These are phyloP conservation scores for Boletus fagicola DNA, from an alignment of 768 basidiomycete genomes.

Conservation along the genomic window DNA sequence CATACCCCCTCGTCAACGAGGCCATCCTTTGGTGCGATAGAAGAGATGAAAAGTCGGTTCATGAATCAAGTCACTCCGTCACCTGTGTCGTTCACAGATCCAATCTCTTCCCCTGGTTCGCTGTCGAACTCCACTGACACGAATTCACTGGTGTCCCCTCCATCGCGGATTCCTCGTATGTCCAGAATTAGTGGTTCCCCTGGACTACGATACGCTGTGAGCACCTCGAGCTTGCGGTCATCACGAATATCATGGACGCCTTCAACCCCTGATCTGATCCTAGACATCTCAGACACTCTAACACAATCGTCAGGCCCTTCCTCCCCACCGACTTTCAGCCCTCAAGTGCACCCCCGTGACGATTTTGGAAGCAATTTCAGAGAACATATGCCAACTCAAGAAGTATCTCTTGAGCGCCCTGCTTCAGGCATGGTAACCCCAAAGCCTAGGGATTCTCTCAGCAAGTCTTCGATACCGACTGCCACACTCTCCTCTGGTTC, in stretches of 20 bases:
- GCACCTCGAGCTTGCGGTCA: constrained; percentile 30
- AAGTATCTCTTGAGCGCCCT: constrained; percentile 10
- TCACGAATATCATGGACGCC: constrained; percentile 36
- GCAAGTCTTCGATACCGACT: constrained; percentile 29
- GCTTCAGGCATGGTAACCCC: constrained; percentile 30
- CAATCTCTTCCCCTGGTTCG: constrained; percentile 14
- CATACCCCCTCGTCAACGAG: constrained; percentile 7
- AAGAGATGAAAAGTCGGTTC: constrained; percentile 64
- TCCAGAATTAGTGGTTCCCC: constrained; percentile 26
- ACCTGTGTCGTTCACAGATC: constrained; percentile 19
- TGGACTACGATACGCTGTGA: constrained; percentile 25
- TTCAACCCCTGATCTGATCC: constrained; percentile 59
- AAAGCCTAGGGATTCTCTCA: constrained; percentile 25
- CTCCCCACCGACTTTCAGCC: constrained; percentile 46
- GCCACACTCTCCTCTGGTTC: constrained; percentile 39
- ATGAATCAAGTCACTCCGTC: constrained; percentile 35
- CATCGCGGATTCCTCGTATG: constrained; percentile 33
- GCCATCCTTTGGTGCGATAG: constrained; percentile 50
- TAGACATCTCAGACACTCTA: constrained; percentile 58
- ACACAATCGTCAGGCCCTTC: constrained; percentile 55
- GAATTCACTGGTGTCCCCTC: constrained; percentile 11
- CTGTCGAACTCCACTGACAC: constrained; percentile 9
- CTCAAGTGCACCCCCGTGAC: constrained; percentile 19
- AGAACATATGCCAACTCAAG: constrained; percentile 6
- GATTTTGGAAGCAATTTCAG: constrained; percentile 9